These are phyloP conservation scores for Fusarium avenaceum DNA, from an alignment of 2,329 filamentous ascomycete genomes.

Conservation along the genomic window DNA sequence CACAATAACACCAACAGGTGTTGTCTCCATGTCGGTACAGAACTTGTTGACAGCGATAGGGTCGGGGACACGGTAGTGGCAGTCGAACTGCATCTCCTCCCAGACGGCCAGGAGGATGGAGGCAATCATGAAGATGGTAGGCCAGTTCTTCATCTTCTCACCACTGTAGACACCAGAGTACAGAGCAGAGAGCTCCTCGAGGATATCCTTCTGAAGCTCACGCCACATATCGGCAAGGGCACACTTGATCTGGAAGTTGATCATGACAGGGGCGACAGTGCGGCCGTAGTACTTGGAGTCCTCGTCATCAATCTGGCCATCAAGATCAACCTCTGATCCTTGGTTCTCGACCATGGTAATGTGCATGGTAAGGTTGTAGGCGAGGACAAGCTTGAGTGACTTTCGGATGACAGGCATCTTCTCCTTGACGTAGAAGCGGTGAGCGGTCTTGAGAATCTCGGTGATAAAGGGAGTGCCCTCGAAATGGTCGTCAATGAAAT, in stretches of 20 bases:
- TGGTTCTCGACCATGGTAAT: constrained; percentile 95
- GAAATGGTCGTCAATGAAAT: constrained; percentile 95
- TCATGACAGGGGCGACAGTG: constrained; percentile 95
- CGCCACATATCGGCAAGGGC: constrained; percentile 98
- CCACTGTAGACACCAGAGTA: constrained; percentile 99
- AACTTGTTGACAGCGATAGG: constrained; percentile 89
- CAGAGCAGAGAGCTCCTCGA: constrained; percentile 90
- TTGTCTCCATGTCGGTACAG: constrained; percentile 96
- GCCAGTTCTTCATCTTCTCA: constrained; percentile 98
- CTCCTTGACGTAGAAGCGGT: constrained; percentile 91
- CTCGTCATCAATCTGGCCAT: constrained; percentile 88
- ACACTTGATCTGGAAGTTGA: constrained; percentile 99
- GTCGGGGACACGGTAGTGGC: constrained; percentile 93
- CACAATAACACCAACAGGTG: constrained; percentile 94
- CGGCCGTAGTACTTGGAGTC: constrained; percentile 90
- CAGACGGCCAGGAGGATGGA: constrained; percentile 93
- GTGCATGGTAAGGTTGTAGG: constrained; percentile 95
- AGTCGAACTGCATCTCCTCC: constrained; percentile 99
- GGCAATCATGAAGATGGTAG: constrained; percentile 97
- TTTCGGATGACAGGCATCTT: constrained; percentile 92
- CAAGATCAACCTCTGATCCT: constrained; percentile 80
- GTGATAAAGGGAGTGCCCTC: constrained; percentile 95
- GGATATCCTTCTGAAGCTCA: constrained; percentile 93
- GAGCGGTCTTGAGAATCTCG: constrained; percentile 95
- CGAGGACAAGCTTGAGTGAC: constrained; percentile 92